These are phyloP conservation scores for Puccinellia tenuiflora DNA, from an alignment of 176 grass and related monocot genomes.

Conservation along the genomic window DNA sequence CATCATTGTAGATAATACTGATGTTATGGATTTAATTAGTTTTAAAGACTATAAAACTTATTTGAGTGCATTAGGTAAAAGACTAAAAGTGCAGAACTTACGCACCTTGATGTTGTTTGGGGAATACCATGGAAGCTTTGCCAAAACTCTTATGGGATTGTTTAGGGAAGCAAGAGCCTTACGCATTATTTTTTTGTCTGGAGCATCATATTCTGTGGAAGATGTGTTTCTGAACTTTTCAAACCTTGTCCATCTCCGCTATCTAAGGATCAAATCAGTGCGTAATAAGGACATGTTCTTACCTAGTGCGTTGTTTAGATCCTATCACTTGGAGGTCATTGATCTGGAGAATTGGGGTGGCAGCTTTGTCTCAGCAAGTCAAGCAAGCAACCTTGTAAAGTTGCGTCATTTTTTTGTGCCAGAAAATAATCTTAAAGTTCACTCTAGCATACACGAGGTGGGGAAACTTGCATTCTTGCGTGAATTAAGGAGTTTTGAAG, in stretches of 20 bases:
- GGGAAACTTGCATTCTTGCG: neutral
- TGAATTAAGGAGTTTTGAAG: neutral
- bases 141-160: too few species aligned
- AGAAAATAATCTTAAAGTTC: rapidly evolving
- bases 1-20: too few species aligned
- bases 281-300: neutral
- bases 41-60: too few species aligned
- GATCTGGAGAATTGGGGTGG: neutral
- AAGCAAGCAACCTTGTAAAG: neutral
- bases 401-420: neutral
- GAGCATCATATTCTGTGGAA: too few species aligned
- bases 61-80: too few species aligned
- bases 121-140: too few species aligned
- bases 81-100: too few species aligned
- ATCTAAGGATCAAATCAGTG: neutral
- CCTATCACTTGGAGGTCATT: neutral
- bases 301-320: neutral
- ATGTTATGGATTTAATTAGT: too few species aligned
- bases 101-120: too few species aligned
- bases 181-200: too few species aligned
- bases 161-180: too few species aligned
- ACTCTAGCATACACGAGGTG: neutral
- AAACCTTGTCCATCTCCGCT: constrained; percentile 5
- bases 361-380: neutral
- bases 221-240: neutral